Conservation (phyloP, 148 eudicot species). For the Gaultheria prostrata region DNA sequence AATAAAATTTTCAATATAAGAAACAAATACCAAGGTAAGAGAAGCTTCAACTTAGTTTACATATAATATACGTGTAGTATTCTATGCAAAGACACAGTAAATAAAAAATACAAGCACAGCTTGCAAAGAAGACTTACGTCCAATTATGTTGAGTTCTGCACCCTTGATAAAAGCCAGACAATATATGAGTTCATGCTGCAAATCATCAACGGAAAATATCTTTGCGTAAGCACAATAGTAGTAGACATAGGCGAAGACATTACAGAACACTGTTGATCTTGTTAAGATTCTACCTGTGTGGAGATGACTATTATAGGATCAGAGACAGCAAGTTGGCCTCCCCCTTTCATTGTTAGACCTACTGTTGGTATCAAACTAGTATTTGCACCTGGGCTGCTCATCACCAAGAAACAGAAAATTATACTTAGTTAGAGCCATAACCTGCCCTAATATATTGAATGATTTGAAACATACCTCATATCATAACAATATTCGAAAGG, state of each 20-base stretch:
- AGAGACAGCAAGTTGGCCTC: slow-evolving; percentile 48
- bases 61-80: neutral
- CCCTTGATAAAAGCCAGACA: slow-evolving; percentile 83
- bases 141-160: slow-evolving; percentile 73
- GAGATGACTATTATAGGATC: slow-evolving; percentile 84
- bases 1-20: neutral
- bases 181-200: slow-evolving; percentile 81
- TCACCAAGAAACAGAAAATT: slow-evolving; percentile 20
- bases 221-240: slow-evolving; percentile 14
- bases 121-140: slow-evolving; percentile 57
- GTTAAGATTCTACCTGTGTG: slow-evolving; percentile 43
- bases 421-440: slow-evolving; percentile 4
- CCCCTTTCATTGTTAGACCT: slow-evolving; percentile 66
- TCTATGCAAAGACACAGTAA: neutral
- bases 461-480: slow-evolving; percentile 45
- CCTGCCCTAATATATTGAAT: neutral
- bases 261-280: neutral
- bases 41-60: neutral
- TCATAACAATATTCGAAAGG: slow-evolving; percentile 78
- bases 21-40: neutral
- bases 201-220: slow-evolving; percentile 4
- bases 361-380: slow-evolving; percentile 69
- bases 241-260: neutral
- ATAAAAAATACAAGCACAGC: neutral
- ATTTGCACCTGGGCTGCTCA: slow-evolving; percentile 58